Conservation (phyloP, 495 filamentous ascomycete genomes). For the Aspergillus biplanus region DNA sequence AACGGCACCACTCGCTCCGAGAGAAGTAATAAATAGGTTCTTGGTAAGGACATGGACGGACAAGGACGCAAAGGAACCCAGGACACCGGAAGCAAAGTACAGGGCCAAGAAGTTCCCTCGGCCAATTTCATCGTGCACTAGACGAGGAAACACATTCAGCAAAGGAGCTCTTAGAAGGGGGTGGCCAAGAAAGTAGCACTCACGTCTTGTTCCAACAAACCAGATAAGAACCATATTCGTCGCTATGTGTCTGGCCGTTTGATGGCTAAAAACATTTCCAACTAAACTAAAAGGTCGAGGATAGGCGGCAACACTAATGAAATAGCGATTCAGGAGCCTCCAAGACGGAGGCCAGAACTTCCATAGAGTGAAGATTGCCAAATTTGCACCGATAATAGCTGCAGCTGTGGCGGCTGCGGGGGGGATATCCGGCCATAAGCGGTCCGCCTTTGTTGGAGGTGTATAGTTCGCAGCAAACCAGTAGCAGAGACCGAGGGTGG, state of each 20-base stretch:
- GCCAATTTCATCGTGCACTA: conserved; percentile 85
- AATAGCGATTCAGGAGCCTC: conserved; percentile 76
- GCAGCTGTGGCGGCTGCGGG: conserved; percentile 78
- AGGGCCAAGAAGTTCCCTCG: conserved; percentile 81
- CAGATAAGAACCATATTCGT: conserved; percentile 71
- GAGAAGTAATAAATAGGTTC: conserved; percentile 52
- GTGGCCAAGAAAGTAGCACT: conserved; percentile 22
- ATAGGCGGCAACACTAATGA: conserved; percentile 70
- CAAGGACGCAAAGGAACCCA: conserved; percentile 69
- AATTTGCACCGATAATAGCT: conserved; percentile 67
- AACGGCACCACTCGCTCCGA: conserved; percentile 78
- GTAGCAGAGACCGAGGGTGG: conserved; percentile 53
- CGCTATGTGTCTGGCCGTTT: conserved; percentile 63
- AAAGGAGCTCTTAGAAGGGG: background rate
- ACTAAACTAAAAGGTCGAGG: conserved; percentile 68
- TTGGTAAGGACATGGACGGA: conserved; percentile 56
- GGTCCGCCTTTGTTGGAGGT: conserved; percentile 57
- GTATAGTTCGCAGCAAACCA: conserved; percentile 64
- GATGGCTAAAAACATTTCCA: conserved; percentile 80
- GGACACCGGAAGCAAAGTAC: conserved; percentile 68
- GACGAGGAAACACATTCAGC: background rate
- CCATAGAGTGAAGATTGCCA: conserved; percentile 66
- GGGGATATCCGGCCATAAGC: conserved; percentile 74
- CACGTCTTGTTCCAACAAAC: conserved; percentile 60
- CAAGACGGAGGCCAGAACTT: conserved; percentile 66